Percentiles rank a stretch among this genome's conserved stretches.
Conservation (phyloP, 441 rosid species). For the Lagerstroemia fauriei region DNA sequence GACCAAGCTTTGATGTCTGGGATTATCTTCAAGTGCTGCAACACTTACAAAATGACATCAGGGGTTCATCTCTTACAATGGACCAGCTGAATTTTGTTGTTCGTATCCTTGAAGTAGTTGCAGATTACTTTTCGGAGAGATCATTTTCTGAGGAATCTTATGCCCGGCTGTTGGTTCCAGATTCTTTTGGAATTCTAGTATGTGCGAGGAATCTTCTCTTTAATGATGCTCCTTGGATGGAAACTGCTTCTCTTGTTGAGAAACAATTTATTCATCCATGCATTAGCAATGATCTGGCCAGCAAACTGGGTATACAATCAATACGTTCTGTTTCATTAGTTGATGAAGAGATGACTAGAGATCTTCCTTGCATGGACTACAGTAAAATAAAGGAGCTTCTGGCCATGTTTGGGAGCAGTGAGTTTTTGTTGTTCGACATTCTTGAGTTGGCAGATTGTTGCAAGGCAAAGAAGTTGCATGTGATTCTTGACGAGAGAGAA, state of each 20-base stretch:
- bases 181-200: slow-evolving; percentile 68
- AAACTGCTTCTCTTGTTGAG: slow-evolving; percentile 60
- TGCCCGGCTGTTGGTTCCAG: slow-evolving; percentile 66
- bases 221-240: slow-evolving; percentile 99
- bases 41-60: slow-evolving; percentile 63
- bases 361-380: slow-evolving; percentile 94
- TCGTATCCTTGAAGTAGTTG: slow-evolving; percentile 85
- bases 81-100: slow-evolving; percentile 81
- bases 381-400: slow-evolving; percentile 79
- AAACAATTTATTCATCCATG: slow-evolving; percentile 81
- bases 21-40: slow-evolving; percentile 81
- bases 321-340: slow-evolving; percentile 83
- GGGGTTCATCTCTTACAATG: slow-evolving; percentile 59
- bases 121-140: slow-evolving; percentile 65
- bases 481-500: slow-evolving; percentile 87
- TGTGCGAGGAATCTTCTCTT: slow-evolving; percentile 71
- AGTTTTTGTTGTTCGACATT: slow-evolving; percentile 83
- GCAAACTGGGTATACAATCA: slow-evolving; percentile 82
- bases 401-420: slow-evolving; percentile 69
- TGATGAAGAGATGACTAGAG: slow-evolving; percentile 77
- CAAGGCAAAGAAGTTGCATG: slow-evolving; percentile 76
- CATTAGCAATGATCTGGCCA: slow-evolving; percentile 83
- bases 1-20: slow-evolving; percentile 75
- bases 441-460: slow-evolving; percentile 98
- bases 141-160: slow-evolving; percentile 55